These are phyloP conservation scores for Zelopaecilomyces penicillatus DNA, from an alignment of 2,329 filamentous ascomycete genomes.

Conservation along the genomic window DNA sequence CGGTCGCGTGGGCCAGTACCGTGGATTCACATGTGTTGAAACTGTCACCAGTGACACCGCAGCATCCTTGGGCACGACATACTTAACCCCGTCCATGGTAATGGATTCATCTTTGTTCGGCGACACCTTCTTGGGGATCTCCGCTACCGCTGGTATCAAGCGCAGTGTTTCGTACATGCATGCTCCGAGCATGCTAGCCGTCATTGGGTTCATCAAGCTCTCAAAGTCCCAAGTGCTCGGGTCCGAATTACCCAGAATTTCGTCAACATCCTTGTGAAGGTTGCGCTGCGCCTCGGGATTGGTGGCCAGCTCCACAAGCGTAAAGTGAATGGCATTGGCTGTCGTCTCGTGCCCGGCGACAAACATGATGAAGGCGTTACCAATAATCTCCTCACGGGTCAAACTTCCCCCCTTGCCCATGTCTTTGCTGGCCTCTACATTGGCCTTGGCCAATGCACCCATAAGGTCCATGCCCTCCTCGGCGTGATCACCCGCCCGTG, in stretches of 20 bases:
- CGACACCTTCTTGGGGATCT: slow-evolving; percentile 60
- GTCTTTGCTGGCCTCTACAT: slow-evolving; percentile 17
- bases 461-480: slow-evolving; percentile 45
- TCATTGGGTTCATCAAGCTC: slow-evolving; percentile 52
- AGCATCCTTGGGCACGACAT: slow-evolving; percentile 48
- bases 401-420: slow-evolving; percentile 29
- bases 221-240: slow-evolving; percentile 65
- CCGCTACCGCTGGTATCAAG: slow-evolving; percentile 60
- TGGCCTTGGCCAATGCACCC: slow-evolving; percentile 40
- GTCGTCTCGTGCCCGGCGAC: slow-evolving; percentile 77
- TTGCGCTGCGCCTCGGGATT: slow-evolving; percentile 54
- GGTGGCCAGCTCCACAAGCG: slow-evolving; percentile 58
- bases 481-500: slow-evolving; percentile 24
- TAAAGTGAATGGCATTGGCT: slow-evolving; percentile 66
- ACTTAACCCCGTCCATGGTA: slow-evolving; percentile 47
- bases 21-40: slow-evolving; percentile 58
- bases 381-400: slow-evolving; percentile 58
- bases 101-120: slow-evolving; percentile 46
- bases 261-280: slow-evolving; percentile 62
- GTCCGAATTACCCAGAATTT: slow-evolving; percentile 50
- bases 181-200: slow-evolving; percentile 63
- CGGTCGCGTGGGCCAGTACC: slow-evolving; percentile 56
- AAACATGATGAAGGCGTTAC: slow-evolving; percentile 61
- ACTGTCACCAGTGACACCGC: slow-evolving; percentile 49
- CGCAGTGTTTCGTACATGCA: slow-evolving; percentile 72